Conservation (phyloP, 2,329 filamentous ascomycete genomes). For the Albophoma yamanashiensis region DNA sequence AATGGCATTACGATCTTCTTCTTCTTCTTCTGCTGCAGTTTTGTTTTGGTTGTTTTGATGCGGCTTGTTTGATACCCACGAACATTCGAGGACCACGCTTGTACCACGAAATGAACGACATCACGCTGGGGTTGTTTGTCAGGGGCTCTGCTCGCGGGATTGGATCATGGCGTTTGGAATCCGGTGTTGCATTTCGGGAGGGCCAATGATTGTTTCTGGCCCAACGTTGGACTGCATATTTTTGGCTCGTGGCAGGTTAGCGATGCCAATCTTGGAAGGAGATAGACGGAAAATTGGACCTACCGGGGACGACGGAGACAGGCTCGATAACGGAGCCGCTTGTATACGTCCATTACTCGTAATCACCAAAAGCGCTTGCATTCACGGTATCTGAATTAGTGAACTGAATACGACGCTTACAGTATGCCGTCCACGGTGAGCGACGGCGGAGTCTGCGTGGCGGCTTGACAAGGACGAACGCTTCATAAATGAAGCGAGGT, state of each 20-base stretch:
- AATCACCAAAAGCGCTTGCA: neutral
- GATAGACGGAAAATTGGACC: neutral
- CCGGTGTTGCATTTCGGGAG: neutral
- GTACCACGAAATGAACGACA: neutral
- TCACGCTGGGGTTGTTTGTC: neutral
- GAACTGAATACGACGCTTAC: too few species aligned
- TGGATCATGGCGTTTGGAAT: neutral
- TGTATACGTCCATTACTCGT: neutral
- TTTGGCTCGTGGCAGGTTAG: too few species aligned
- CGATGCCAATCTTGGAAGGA: neutral
- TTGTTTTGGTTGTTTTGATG: slow-evolving; percentile 2
- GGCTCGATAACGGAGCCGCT: neutral
- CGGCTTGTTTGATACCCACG: slow-evolving; percentile 2
- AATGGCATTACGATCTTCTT: neutral
- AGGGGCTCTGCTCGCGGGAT: neutral
- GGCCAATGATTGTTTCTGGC: neutral
- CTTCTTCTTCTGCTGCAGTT: too few species aligned
- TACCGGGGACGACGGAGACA: neutral
- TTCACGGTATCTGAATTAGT: neutral
- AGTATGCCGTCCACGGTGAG: too few species aligned
- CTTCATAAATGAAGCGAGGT: too few species aligned
- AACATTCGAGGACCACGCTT: neutral
- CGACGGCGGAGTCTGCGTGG: too few species aligned
- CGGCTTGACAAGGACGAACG: too few species aligned
- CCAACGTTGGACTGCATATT: neutral